Percentiles rank a stretch among this genome's conserved stretches.
Conservation (phyloP, 2,329 filamentous ascomycete species). For the Trichocomaceae sp. region DNA sequence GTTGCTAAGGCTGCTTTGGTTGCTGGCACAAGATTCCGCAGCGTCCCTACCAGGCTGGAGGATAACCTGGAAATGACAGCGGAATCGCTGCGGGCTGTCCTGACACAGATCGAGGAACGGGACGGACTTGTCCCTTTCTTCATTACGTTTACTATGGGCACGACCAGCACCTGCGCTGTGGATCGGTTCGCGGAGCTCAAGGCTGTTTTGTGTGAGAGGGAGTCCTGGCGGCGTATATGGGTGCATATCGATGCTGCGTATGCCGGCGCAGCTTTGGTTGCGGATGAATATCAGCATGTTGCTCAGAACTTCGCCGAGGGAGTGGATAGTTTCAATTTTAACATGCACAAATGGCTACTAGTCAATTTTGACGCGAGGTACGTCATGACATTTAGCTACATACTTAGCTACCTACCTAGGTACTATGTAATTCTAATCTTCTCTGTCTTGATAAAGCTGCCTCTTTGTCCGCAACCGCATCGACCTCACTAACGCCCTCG, state of each 20-base stretch:
- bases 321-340: constrained; percentile 88
- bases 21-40: constrained; percentile 72
- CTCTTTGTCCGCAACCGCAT: constrained; percentile 69
- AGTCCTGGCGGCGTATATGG: constrained; percentile 60
- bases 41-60: constrained; percentile 56
- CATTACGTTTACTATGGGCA: constrained; percentile 75
- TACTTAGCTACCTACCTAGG: too few species aligned
- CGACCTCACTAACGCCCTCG: constrained; percentile 72
- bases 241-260: constrained; percentile 93
- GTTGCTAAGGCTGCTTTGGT: constrained; percentile 84
- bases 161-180: constrained; percentile 79
- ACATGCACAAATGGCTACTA: constrained; percentile 96
- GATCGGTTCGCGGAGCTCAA: constrained; percentile 72
- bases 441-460: constrained; percentile 57
- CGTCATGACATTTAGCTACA: background rate
- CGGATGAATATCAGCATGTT: constrained; percentile 71
- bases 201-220: constrained; percentile 42
- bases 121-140: constrained; percentile 79
- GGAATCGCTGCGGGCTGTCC: constrained; percentile 51
- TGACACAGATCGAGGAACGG: constrained; percentile 59
- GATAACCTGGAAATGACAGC: constrained; percentile 67
- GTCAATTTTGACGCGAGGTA: constrained; percentile 76
- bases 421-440: background rate
- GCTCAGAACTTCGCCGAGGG: constrained; percentile 50
- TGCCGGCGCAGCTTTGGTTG: constrained; percentile 75